phyloP scores from a whole-genome alignment of 169 alveolate species.

The Cryptosporidium ubiquitum region DNA sequence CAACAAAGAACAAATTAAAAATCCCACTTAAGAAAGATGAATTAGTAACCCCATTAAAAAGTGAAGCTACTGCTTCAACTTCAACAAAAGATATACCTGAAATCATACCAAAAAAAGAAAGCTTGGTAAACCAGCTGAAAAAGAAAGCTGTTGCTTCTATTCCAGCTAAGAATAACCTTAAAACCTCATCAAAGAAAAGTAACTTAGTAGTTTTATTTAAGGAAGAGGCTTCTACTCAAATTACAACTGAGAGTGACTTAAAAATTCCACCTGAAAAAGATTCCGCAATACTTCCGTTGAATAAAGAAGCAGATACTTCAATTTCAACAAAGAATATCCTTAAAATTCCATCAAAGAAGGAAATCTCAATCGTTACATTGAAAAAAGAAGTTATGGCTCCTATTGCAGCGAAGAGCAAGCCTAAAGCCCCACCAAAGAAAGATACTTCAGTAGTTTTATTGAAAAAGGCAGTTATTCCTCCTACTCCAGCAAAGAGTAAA shows the following conservation, averaged over 20 bases:
- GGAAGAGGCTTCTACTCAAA: neutral
- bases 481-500: neutral
- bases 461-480: neutral
- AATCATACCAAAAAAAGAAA: neutral
- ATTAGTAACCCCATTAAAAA: neutral
- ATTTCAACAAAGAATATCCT: neutral
- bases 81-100: neutral
- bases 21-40: neutral
- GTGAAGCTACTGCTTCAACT: neutral
- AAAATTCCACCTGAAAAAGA: slow-evolving; percentile 9
- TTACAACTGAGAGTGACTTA: neutral
- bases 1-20: neutral
- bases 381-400: neutral
- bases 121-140: neutral
- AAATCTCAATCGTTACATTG: neutral
- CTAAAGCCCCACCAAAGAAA: neutral
- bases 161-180: neutral
- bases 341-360: neutral
- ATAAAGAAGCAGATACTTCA: neutral
- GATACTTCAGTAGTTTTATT: neutral
- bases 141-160: neutral
- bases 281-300: neutral
- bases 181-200: neutral
- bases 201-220: neutral
- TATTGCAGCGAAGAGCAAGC: no score